A percentile compares a stretch with the other conserved stretches of the same genome.
Evolutionary conservation across 306 rosid genomes (phyloP).

Genomic region (Casuarina equisetifolia): DNA sequence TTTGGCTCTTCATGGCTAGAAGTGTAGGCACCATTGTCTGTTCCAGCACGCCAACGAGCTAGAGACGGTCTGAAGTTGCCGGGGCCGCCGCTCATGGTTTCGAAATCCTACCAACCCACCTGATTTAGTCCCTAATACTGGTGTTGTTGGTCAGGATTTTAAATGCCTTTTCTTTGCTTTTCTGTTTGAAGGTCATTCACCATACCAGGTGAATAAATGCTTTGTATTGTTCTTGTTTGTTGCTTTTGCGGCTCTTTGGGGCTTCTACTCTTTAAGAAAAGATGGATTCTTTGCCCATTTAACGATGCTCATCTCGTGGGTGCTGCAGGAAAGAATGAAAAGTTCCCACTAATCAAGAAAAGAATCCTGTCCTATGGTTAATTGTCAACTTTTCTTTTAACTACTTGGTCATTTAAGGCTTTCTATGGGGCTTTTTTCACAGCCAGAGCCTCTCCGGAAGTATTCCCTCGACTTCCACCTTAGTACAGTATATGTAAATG

Average conservation of each 20-base stretch:
- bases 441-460: no score
- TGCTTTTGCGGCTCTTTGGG: neutral
- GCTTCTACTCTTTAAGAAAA: slow-evolving; percentile 28
- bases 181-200: neutral
- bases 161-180: slow-evolving; percentile 25
- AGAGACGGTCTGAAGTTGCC: slow-evolving; percentile 33
- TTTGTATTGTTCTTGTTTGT: neutral
- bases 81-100: slow-evolving; percentile 46
- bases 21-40: slow-evolving; percentile 36
- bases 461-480: no score
- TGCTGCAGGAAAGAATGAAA: neutral
- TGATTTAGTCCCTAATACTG: slow-evolving; percentile 24
- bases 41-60: slow-evolving; percentile 23
- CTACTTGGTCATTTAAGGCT: no score
- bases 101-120: slow-evolving; percentile 20
- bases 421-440: no score
- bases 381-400: neutral
- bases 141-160: slow-evolving; percentile 14
- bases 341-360: neutral
- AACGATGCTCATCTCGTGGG: slow-evolving; percentile 20
- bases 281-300: slow-evolving; percentile 41
- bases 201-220: slow-evolving; percentile 23
- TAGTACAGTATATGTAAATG: no score
- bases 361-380: slow-evolving; percentile 36
- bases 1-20: slow-evolving; percentile 29